Conservation (phyloP, 163 green algal genomes). For the Chlamydomonas reinhardtii region DNA sequence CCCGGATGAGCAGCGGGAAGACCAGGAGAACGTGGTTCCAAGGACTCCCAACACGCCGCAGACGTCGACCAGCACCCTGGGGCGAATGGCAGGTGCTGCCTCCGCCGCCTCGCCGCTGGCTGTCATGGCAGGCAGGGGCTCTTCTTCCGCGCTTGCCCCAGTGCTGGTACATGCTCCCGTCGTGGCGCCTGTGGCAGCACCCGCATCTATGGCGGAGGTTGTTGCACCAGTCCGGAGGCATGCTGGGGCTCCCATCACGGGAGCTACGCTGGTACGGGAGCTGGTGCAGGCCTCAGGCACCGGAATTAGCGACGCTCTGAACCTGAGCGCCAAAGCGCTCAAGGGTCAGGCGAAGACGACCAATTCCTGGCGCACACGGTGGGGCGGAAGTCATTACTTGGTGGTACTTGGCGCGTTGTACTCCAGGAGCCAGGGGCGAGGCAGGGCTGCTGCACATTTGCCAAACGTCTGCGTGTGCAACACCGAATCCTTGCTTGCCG, state of each 20-base stretch:
- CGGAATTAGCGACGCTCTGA: constrained; percentile 2
- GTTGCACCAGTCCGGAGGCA: too few relatives aligned
- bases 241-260: too few relatives aligned
- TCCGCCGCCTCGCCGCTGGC: too few relatives aligned
- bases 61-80: not conserved
- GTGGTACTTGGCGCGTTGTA: too few relatives aligned
- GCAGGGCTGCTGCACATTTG: too few relatives aligned
- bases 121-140: too few relatives aligned
- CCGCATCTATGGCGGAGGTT: too few relatives aligned
- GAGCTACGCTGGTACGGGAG: not conserved
- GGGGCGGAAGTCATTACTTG: not conserved
- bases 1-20: not conserved
- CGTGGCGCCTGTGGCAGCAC: too few relatives aligned
- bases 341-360: not conserved
- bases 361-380: not conserved
- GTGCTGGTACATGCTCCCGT: too few relatives aligned
- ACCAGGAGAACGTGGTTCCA: constrained; percentile 39
- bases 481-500: too few relatives aligned
- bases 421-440: too few relatives aligned
- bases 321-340: not conserved
- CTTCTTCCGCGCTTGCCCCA: too few relatives aligned
- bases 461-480: not conserved
- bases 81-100: not conserved
- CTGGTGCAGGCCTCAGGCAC: constrained; percentile 21
- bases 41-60: not conserved